Conservation (phyloP, 2,329 filamentous ascomycete genomes). For the Fusarium compactum region DNA sequence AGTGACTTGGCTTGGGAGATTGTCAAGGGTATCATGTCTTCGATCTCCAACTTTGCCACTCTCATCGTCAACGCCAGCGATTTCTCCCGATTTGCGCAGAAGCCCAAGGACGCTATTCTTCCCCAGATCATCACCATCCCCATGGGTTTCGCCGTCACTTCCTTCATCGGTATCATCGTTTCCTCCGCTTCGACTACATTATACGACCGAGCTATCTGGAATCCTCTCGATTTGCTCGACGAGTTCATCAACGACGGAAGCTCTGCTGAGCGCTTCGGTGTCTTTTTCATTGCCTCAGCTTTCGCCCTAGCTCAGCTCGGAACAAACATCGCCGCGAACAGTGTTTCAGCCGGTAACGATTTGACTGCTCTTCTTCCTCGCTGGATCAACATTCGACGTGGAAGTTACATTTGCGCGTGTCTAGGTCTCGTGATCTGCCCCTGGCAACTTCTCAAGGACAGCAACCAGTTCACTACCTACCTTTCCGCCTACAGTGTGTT, state of each 20-base stretch:
- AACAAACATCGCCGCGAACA: slow-evolving; percentile 90
- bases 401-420: slow-evolving; percentile 84
- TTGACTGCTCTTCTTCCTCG: slow-evolving; percentile 84
- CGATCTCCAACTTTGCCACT: slow-evolving; percentile 91
- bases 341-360: slow-evolving; percentile 84
- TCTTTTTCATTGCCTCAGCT: slow-evolving; percentile 77
- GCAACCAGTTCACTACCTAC: slow-evolving; percentile 91
- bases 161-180: slow-evolving; percentile 85
- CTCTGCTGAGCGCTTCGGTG: slow-evolving; percentile 76
- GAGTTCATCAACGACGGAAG: slow-evolving; percentile 76
- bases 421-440: slow-evolving; percentile 89
- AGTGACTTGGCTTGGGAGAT: slow-evolving; percentile 83
- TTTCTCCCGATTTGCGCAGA: slow-evolving; percentile 84
- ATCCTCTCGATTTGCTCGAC: slow-evolving; percentile 75
- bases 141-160: slow-evolving; percentile 79
- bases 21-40: slow-evolving; percentile 86
- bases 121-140: slow-evolving; percentile 83
- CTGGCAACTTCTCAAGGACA: slow-evolving; percentile 79
- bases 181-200: slow-evolving; percentile 79
- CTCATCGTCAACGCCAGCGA: slow-evolving; percentile 87
- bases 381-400: slow-evolving; percentile 86
- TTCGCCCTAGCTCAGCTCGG: slow-evolving; percentile 85
- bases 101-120: slow-evolving; percentile 81
- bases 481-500: slow-evolving; percentile 94
- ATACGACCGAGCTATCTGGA: slow-evolving; percentile 77